Percentiles rank a stretch among this genome's conserved stretches.
Evolutionary conservation across 441 rosid genomes (phyloP).

Genomic region (Pelargonium fulgidum): DNA sequence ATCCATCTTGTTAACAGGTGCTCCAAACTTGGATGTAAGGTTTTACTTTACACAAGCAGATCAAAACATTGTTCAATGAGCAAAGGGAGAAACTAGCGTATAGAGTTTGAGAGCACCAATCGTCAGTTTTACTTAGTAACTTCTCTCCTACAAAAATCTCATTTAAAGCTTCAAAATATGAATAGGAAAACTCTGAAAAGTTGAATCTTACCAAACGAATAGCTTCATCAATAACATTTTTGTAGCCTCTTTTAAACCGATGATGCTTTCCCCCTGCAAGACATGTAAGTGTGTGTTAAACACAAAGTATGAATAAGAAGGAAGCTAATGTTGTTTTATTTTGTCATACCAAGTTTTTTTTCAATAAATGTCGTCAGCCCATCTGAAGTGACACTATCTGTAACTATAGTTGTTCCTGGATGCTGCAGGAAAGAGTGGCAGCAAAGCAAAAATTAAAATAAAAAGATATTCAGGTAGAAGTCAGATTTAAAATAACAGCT

Average conservation of each 20-base stretch:
- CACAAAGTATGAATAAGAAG: slow-evolving; percentile 17
- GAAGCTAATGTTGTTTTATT: slow-evolving; percentile 7
- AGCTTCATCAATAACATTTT: slow-evolving; percentile 96
- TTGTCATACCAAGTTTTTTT: slow-evolving; percentile 68
- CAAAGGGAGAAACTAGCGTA: not conserved
- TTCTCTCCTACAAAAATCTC: not conserved
- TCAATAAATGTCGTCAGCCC: slow-evolving; percentile 80
- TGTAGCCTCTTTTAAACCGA: slow-evolving; percentile 94
- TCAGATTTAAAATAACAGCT: slow-evolving; percentile 7
- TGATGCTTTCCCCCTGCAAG: slow-evolving; percentile 86
- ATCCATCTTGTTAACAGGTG: not conserved
- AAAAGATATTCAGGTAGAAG: not conserved
- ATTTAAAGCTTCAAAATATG: not conserved
- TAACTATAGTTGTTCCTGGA: slow-evolving; percentile 89
- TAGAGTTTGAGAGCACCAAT: not conserved
- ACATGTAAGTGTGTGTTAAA: slow-evolving; percentile 18
- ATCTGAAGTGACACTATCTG: slow-evolving; percentile 96
- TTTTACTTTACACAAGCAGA: not conserved
- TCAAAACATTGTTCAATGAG: not conserved
- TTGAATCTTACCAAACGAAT: slow-evolving; percentile 64
- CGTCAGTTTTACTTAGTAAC: not conserved
- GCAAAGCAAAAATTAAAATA: slow-evolving; percentile 7
- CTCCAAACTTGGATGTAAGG: not conserved
- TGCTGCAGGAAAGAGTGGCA: slow-evolving; percentile 43
- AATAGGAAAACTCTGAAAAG: slow-evolving; percentile 9